These are phyloP conservation scores for Magnusiomyces fungicola DNA, from an alignment of 1,139 yeast species.

Conservation along the genomic window DNA sequence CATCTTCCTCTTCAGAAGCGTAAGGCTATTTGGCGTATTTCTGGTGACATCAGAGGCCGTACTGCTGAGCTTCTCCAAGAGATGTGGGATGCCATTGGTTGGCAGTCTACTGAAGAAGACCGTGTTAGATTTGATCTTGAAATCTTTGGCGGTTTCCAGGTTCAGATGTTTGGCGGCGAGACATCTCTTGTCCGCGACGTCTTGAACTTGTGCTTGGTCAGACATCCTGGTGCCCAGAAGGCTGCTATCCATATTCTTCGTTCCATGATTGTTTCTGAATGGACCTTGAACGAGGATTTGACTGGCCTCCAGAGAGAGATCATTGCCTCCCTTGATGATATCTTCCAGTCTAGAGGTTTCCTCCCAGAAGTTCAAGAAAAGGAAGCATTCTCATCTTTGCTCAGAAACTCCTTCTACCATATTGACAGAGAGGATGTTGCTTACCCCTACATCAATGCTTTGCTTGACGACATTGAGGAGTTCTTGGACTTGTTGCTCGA, in stretches of 20 bases:
- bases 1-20: conserved; percentile 55
- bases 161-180: conserved; percentile 51
- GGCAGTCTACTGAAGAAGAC: conserved; percentile 58
- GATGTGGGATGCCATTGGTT: conserved; percentile 70
- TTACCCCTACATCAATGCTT: conserved; percentile 43
- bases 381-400: conserved; percentile 43
- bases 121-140: conserved; percentile 52
- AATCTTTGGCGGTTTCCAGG: conserved; percentile 67
- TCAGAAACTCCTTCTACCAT: conserved; percentile 43
- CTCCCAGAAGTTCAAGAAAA: conserved; percentile 51
- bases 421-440: conserved; percentile 66
- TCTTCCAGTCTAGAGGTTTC: conserved; percentile 50
- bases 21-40: conserved; percentile 58
- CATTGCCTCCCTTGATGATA: conserved; percentile 50
- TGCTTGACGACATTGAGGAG: conserved; percentile 51
- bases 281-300: conserved; percentile 51
- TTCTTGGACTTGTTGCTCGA: conserved; percentile 63
- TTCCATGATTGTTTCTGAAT: conserved; percentile 63
- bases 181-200: conserved; percentile 59
- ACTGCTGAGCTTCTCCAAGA: conserved; percentile 50
- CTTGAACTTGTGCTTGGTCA: conserved; percentile 62
- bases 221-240: conserved; percentile 53
- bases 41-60: conserved; percentile 57
- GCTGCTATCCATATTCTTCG: conserved; percentile 65
- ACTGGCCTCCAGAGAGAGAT: conserved; percentile 55